These are phyloP conservation scores for Trichaptum fuscoviolaceum DNA, from an alignment of 768 basidiomycete genomes.

Conservation along the genomic window DNA sequence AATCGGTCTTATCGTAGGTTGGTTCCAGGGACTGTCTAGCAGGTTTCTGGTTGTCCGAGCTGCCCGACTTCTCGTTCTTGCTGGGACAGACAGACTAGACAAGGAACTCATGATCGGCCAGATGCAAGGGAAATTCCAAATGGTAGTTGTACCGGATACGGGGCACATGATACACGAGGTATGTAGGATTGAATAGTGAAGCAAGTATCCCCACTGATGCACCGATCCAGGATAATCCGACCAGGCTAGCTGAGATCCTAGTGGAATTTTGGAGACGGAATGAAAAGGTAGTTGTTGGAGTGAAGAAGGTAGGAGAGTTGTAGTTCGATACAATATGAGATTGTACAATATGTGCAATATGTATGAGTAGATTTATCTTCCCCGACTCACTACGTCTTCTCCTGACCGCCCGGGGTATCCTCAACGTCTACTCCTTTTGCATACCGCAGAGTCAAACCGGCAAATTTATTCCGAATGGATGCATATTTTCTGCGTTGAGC, in stretches of 20 bases:
- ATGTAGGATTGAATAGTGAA: constrained; percentile 16
- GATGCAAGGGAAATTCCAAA: constrained; percentile 94
- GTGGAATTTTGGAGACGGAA: constrained; percentile 92
- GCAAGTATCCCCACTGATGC: not conserved
- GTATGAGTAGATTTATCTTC: not conserved
- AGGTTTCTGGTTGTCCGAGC: constrained; percentile 73
- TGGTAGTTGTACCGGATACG: constrained; percentile 79
- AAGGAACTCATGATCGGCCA: constrained; percentile 93
- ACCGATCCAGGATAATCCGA: constrained; percentile 72
- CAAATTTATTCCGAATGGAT: constrained; percentile 72
- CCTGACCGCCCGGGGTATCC: constrained; percentile 17
- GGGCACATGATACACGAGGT: constrained; percentile 97
- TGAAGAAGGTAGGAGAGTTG: constrained; percentile 54
- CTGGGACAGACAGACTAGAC: constrained; percentile 90
- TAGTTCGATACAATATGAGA: constrained; percentile 17
- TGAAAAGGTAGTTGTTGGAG: constrained; percentile 57
- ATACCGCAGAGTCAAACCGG: constrained; percentile 61
- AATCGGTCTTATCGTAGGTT: constrained; percentile 50
- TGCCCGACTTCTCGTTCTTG: constrained; percentile 84
- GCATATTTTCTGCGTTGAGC: constrained; percentile 83
- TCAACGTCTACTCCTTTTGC: constrained; percentile 33
- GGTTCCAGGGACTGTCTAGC: constrained; percentile 83
- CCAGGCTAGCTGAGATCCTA: constrained; percentile 68
- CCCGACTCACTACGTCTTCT: constrained; percentile 9
- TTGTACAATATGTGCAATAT: not conserved